Evolutionary conservation across 495 filamentous ascomycete genomes (phyloP), one percentile per base, ranked within the genome.

Genomic region (Aspergillus funiculosus): DNA sequence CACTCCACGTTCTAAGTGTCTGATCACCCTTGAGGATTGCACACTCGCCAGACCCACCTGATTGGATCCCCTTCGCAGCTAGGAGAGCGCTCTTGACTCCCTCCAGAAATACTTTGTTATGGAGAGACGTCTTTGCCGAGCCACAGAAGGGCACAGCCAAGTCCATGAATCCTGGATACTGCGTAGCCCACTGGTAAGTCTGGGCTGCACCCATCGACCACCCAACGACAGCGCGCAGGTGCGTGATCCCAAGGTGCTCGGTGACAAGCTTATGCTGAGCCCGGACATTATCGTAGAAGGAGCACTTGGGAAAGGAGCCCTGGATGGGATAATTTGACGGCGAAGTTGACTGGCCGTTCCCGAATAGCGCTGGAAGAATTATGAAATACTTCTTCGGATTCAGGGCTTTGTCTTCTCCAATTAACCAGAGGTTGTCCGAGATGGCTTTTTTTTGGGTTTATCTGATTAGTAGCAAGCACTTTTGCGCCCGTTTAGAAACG

Each of bases 121-220:
- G 84, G 43, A 84, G 48, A 6, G 79, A 78, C 1, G 80, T 85
- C 59, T 74, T 80, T 1, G 83, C 82, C 10, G 77, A 71, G 10
- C 80, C 78, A 56, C 84, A 87, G 44, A 87, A 85, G 1, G 84
- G 84, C 1, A 82, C 69, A 0, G 69, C 69, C 11, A 83, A 46
- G 41, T 86, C 81, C 71, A 81, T 77, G 53, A 86, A 84, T 13
- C 79, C 78, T 0, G 84, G 83, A 56, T 79, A 87, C 53, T 81
- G 79, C 0, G 80, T 82, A 10, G 77, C 79, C 84, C 83, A 88
- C 51, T 87, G 80, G 49, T 72, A 83, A 1, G 75, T 77, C 53
- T 86, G 82, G 1, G 71, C 80, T 1, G 73, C 82, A 5, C 82
- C 83, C 83, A 87, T 85, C 17, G 74, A 80, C 80, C 81, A 86